Evolutionary conservation across 805 yeast genomes (phyloP).

Genomic region (Kurtzmaniella cleridarum): DNA sequence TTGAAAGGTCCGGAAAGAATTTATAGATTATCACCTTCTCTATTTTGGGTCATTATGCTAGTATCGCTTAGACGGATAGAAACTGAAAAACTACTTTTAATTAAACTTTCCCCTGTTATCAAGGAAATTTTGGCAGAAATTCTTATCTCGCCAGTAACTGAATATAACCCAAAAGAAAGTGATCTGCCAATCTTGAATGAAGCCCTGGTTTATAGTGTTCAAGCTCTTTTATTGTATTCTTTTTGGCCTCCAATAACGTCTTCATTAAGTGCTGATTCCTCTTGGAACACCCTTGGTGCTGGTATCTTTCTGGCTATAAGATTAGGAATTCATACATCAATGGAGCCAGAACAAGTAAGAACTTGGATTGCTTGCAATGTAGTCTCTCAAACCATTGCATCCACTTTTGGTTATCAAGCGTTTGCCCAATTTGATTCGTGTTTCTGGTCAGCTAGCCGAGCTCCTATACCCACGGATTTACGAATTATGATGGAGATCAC

Average conservation of each 20-base stretch:
- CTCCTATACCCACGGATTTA: constrained; percentile 53
- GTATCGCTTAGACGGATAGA: constrained; percentile 68
- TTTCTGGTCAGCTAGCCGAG: constrained; percentile 48
- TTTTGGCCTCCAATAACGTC: constrained; percentile 97
- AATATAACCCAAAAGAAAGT: constrained; percentile 72
- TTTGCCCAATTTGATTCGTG: constrained; percentile 81
- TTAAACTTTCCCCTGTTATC: constrained; percentile 60
- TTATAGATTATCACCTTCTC: constrained; percentile 74
- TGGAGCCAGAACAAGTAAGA: constrained; percentile 66
- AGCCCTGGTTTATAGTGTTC: constrained; percentile 89
- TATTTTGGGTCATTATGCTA: constrained; percentile 91
- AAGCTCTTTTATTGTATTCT: constrained; percentile 82
- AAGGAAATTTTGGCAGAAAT: constrained; percentile 80
- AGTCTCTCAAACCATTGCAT: constrained; percentile 84
- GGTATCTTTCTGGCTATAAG: constrained; percentile 91
- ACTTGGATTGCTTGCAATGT: constrained; percentile 95
- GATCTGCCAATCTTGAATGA: constrained; percentile 83
- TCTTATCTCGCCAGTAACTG: constrained; percentile 83
- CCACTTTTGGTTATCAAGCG: constrained; percentile 92
- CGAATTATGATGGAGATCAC: constrained; percentile 78
- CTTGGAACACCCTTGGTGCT: constrained; percentile 92
- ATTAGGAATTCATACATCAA: constrained; percentile 67
- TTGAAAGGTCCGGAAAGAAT: constrained; percentile 75
- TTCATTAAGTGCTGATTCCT: constrained; percentile 89
- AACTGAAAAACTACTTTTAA: constrained; percentile 38